Evolutionary conservation across 192 early-diverging fungal genomes (phyloP).

Genomic region (Coemansia sp.): DNA sequence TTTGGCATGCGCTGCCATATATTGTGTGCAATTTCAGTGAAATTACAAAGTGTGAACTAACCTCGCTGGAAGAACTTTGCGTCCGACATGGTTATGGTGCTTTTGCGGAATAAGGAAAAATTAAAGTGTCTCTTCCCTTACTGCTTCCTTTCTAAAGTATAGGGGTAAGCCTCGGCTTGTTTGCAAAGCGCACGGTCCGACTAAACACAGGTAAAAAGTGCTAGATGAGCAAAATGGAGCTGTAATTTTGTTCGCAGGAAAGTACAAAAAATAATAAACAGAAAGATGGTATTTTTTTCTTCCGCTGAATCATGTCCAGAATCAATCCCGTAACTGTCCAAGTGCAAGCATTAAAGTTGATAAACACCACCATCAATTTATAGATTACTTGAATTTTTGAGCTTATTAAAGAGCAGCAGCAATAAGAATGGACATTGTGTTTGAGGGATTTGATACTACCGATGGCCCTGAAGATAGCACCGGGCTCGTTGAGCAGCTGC

Average conservation of each 20-base stretch:
- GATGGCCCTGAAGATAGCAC: constrained; percentile 13
- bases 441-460: constrained; percentile 45
- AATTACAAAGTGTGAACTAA: constrained; percentile 24
- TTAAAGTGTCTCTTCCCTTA: no score
- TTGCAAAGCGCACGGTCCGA: no score
- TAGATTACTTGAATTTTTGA: no score
- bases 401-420: no score
- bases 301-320: constrained; percentile 1
- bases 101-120: not conserved
- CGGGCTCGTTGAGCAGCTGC: constrained; percentile 5
- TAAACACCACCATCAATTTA: not conserved
- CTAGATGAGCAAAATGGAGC: not conserved
- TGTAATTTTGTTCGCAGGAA: not conserved
- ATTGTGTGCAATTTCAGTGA: no score
- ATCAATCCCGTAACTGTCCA: not conserved
- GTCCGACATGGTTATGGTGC: constrained; percentile 58
- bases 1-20: no score
- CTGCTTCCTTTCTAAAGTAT: no score
- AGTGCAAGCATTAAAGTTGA: not conserved
- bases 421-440: constrained; percentile 22
- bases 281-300: not conserved
- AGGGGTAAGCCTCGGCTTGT: no score
- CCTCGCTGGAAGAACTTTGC: constrained; percentile 79
- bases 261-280: constrained; percentile 4
- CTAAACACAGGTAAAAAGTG: not conserved